Percentiles rank a stretch among this genome's conserved stretches.
phyloP scores from a whole-genome alignment of 108 stramenopile genomes.

The Nannochloropsis granulata region DNA sequence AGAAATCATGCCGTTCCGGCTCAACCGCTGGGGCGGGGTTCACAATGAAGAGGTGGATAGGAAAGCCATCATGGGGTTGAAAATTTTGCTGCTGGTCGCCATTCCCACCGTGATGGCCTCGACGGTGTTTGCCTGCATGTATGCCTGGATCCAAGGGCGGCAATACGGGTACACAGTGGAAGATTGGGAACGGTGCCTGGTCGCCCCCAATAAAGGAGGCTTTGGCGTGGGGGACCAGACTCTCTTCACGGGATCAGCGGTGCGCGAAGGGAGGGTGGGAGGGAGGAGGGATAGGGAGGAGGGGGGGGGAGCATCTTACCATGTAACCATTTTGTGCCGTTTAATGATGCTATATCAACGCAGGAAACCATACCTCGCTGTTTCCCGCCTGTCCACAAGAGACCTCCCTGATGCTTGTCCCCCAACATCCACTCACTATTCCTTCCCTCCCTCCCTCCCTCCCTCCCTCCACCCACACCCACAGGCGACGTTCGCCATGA shows the following conservation, averaged over 20 bases:
- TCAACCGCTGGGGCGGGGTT: background rate
- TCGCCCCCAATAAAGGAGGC: background rate
- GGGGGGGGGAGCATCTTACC: too few relatives aligned
- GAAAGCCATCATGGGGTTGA: background rate
- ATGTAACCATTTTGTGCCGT: too few relatives aligned
- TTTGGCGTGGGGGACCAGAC: background rate
- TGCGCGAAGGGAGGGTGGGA: background rate
- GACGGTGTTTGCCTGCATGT: background rate
- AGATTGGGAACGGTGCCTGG: background rate
- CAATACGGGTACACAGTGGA: background rate
- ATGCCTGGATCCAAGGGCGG: background rate
- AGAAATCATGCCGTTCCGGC: background rate
- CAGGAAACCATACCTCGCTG: too few relatives aligned
- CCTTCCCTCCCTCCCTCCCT: background rate
- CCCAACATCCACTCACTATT: background rate
- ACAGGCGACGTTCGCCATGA: background rate
- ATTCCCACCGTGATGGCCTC: background rate
- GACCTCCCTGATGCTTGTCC: background rate
- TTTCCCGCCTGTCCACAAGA: background rate
- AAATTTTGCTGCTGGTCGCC: background rate
- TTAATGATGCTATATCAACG: too few relatives aligned
- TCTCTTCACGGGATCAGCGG: background rate
- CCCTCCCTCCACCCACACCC: background rate
- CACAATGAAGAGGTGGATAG: background rate
- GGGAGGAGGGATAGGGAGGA: too few relatives aligned